Evolutionary conservation across 441 rosid genomes (phyloP), one percentile per base, ranked within the genome.

Genomic region (Macaranga tanarius): DNA sequence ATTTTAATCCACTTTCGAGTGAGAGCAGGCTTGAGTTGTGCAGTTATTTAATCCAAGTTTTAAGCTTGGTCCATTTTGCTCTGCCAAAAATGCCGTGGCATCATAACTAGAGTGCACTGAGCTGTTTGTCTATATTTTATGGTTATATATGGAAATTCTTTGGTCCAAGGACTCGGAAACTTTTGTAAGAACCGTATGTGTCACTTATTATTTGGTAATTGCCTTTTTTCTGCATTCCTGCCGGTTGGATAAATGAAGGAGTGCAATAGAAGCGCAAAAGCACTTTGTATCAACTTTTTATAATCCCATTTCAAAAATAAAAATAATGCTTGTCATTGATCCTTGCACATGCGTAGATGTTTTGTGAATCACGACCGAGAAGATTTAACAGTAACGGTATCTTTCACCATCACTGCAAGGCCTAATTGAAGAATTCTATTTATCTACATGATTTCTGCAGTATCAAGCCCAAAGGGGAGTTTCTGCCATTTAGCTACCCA

Each of bases 41-140:
- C 26, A 38, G 31, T 55, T 38, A 10, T 12, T 42, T 48, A 5
- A 15, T 16, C 54, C 16, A 17, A 22, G 72, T 42, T 68, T 68
- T 13, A 19, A 8, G 40, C 28, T 13, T 44, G 22, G 38, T 22
- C 52, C 52, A 56, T 34, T 20, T 31, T 28, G 3, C 62, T 38
- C 59, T 22, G 52, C 62, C 40, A 45, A 58, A 70, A 44, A 44
- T 23, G 54, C 56, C 7, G 7, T 55, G 65, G 50, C 31, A 38
- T 68, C 72, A 40, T 38, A 38, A 68, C 52, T 20, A 3, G 52
- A 22, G 50, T 68, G 56, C 73, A 16, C 20, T 47, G 57, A 58
- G 47, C 42, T 59, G 57, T 58, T 70, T 70, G 73, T 60, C 58
- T 70, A 34, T 58, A n/a, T 70, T 40, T 28, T 12, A 44, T 11